Conservation (phyloP, 495 filamentous ascomycete species). For the Ramalina intermedia region DNA sequence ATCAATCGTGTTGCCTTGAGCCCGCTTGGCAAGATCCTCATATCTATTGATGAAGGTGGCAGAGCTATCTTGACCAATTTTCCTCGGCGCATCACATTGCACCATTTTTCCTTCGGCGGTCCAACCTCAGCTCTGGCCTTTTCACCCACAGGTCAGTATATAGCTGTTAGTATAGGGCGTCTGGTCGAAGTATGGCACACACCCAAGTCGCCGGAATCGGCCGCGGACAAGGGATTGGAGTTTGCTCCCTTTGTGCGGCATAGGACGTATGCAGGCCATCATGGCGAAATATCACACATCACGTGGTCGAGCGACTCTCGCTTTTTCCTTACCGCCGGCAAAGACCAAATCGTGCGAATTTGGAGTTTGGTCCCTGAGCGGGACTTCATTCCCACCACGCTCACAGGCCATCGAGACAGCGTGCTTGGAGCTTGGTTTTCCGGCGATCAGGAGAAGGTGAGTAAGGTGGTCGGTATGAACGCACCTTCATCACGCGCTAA, state of each 20-base stretch:
- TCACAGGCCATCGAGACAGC: slow-evolving; percentile 78
- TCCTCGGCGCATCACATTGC: slow-evolving; percentile 65
- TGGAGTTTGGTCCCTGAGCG: slow-evolving; percentile 84
- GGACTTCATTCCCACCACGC: slow-evolving; percentile 73
- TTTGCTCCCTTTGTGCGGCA: slow-evolving; percentile 90
- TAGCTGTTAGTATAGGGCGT: slow-evolving; percentile 72
- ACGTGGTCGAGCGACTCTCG: slow-evolving; percentile 92
- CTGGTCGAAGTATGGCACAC: slow-evolving; percentile 92
- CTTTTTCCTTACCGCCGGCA: slow-evolving; percentile 82
- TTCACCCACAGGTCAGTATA: slow-evolving; percentile 79
- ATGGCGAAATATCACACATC: slow-evolving; percentile 68
- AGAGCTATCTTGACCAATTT: slow-evolving; percentile 85
- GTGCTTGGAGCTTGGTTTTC: slow-evolving; percentile 88
- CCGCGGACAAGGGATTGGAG: slow-evolving; percentile 68
- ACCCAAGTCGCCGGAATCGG: slow-evolving; percentile 67
- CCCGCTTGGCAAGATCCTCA: slow-evolving; percentile 76
- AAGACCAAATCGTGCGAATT: slow-evolving; percentile 83
- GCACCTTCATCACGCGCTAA: slow-evolving; percentile 26
- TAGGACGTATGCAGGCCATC: slow-evolving; percentile 73
- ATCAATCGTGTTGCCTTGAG: slow-evolving; percentile 76
- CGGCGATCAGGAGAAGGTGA: slow-evolving; percentile 66
- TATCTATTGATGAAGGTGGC: slow-evolving; percentile 89
- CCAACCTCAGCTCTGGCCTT: slow-evolving; percentile 74
- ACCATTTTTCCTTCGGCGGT: slow-evolving; percentile 89
- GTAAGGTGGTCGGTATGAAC: slow-evolving; percentile 34